Evolutionary conservation across 75 land plant genomes (phyloP), one percentile per base, ranked within the genome.

Genomic region (Sequoia sempervirens): DNA sequence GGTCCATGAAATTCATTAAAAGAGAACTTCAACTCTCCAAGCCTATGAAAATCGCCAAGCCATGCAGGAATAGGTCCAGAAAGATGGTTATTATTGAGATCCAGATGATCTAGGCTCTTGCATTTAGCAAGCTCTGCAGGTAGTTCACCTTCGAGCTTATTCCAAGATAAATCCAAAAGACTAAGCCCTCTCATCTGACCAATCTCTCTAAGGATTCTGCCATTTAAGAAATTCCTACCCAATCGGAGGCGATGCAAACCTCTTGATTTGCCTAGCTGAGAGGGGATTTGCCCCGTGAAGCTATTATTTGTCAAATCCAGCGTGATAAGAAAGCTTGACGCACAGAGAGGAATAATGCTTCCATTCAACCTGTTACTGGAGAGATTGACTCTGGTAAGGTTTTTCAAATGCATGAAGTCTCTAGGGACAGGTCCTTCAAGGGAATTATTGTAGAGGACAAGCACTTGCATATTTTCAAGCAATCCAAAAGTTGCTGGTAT

Each of bases 291-390:
- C 32, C 83, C 80, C 56, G 86, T 87, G 82, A 95, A 89, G 34
- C 72, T 79, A 85, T 95, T 95, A 84, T 92, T 88, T 58, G 95
- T 92, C 72, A 95, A 84, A 87, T 95, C 97, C 80, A 95, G 91
- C 3, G 95, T 89, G 40, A 88, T 89, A 13, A 93, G 83, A 73
- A 45, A 68, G 28, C 70, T 78, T 13, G 92, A 90, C 20, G 86
- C 83, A 68, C 97, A 95, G 13, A 94, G 75, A 43, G 91, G 80
- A 74, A 85, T 86, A 43, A 93, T 86, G 84, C 90, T 86, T 3
- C 96, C 96, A 88, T 82, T 94, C 56, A 94, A 84, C 38, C 82
- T 87, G 87, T 97, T 97, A 72, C 90, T 85, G 10, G 95, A 95
- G 12, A 97, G 87, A 86, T 95, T 95, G 4, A 97, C 85, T 61